A percentile compares a stretch with the other conserved stretches of the same genome.
Conservation (phyloP, 768 basidiomycete genomes). For the Amanita molliuscula region DNA sequence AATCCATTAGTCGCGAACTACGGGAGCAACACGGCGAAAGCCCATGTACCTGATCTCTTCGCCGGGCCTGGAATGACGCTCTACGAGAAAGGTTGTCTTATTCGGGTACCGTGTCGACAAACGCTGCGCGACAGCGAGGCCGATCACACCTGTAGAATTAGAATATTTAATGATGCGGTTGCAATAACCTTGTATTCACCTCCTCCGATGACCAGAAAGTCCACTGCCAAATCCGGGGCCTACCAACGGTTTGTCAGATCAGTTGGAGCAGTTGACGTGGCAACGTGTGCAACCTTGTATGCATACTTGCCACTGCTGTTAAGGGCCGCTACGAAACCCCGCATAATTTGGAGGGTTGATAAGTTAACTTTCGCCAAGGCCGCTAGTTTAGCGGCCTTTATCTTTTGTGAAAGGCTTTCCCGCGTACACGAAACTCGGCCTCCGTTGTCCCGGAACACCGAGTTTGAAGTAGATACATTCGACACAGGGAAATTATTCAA, state of each 20-base stretch:
- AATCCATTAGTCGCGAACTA: background rate
- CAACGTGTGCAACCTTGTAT: constrained; percentile 41
- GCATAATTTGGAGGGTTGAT: constrained; percentile 20
- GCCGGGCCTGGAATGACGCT: constrained; percentile 64
- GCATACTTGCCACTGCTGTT: constrained; percentile 49
- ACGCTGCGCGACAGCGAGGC: constrained; percentile 75
- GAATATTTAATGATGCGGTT: background rate
- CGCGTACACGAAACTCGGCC: no score
- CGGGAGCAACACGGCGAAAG: background rate
- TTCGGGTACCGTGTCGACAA: constrained; percentile 53
- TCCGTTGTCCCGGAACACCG: no score
- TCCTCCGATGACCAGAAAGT: constrained; percentile 84
- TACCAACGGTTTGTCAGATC: constrained; percentile 14
- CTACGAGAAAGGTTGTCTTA: constrained; percentile 73
- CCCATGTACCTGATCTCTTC: constrained; percentile 71
- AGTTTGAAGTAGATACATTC: no score
- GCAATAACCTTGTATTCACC: constrained; percentile 31
- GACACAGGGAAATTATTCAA: no score
- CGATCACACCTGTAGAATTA: constrained; percentile 55
- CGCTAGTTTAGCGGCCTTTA: background rate
- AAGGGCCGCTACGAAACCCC: constrained; percentile 47
- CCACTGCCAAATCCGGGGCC: constrained; percentile 63
- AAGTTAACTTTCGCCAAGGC: no score
- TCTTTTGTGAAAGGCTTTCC: background rate
- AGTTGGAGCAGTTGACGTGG: background rate